Conservation (phyloP, 805 yeast species). For the Hermanozyma aechmeae region DNA sequence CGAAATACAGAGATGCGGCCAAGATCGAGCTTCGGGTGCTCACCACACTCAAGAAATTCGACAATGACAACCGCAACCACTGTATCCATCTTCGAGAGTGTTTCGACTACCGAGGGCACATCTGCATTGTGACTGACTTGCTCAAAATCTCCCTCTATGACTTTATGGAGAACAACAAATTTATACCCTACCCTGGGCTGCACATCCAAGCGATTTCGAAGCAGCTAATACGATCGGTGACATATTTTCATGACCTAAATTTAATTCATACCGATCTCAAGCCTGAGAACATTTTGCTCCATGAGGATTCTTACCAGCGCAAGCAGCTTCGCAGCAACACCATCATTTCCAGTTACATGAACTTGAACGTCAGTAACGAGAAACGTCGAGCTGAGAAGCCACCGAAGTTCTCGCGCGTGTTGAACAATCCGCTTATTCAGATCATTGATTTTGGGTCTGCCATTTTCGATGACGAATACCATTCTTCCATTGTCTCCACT, state of each 20-base stretch:
- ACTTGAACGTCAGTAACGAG: constrained; percentile 8
- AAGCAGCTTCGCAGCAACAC: constrained; percentile 26
- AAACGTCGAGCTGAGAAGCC: constrained; percentile 11
- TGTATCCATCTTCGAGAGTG: constrained; percentile 85
- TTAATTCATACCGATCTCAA: constrained; percentile 93
- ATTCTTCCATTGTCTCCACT: constrained; percentile 85
- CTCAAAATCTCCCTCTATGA: constrained; percentile 82
- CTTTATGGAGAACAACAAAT: constrained; percentile 75
- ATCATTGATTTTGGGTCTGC: constrained; percentile 98
- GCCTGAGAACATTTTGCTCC: constrained; percentile 85
- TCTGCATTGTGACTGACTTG: constrained; percentile 86
- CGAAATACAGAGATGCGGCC: constrained; percentile 92
- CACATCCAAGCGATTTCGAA: constrained; percentile 85
- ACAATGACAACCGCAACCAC: constrained; percentile 54
- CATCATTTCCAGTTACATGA: constrained; percentile 22
- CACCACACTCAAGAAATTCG: constrained; percentile 62
- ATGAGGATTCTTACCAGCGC: constrained; percentile 38
- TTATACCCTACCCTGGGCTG: constrained; percentile 86
- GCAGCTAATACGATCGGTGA: constrained; percentile 77
- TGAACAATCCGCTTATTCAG: constrained; percentile 74
- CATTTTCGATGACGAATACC: constrained; percentile 88
- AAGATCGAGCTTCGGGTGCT: constrained; percentile 83
- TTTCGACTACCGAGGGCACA: constrained; percentile 88
- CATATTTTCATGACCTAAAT: constrained; percentile 81
- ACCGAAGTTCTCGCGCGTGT: constrained; percentile 35